Conservation (phyloP, 768 basidiomycete species). For the Tulasnella sp. region DNA sequence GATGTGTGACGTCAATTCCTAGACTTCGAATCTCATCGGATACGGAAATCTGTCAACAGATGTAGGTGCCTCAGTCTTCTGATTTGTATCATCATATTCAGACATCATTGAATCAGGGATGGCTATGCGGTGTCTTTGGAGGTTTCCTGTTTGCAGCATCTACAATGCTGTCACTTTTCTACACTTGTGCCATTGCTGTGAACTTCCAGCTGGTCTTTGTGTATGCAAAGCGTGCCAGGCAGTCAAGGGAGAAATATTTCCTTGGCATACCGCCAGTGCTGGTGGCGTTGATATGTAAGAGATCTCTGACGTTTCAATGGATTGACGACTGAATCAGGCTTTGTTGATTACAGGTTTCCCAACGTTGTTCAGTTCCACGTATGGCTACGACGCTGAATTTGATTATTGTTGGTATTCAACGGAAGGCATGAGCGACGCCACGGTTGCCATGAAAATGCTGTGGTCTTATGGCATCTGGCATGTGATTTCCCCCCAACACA, state of each 20-base stretch:
- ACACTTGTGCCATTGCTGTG: conserved; percentile 6
- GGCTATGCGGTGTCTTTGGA: conserved; percentile 11
- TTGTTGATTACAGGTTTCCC: conserved; percentile 4
- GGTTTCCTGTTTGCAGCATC: conserved; percentile 12
- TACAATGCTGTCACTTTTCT: conserved; percentile 11
- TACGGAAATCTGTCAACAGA: conserved; percentile 11
- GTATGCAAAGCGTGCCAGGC: conserved; percentile 10
- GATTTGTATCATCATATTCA: no score
- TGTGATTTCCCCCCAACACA: neutral
- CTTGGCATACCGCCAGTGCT: conserved; percentile 7
- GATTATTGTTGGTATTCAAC: conserved; percentile 12
- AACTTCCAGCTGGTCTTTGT: conserved; percentile 14
- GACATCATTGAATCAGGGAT: no score
- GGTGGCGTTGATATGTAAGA: conserved; percentile 5
- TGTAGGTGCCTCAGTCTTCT: no score
- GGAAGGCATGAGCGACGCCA: neutral
- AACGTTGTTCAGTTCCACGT: neutral
- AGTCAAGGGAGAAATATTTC: conserved; percentile 12
- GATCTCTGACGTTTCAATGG: neutral
- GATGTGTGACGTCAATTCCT: neutral
- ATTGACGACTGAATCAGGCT: no score
- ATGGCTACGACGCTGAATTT: conserved; percentile 11
- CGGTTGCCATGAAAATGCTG: conserved; percentile 6
- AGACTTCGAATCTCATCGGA: conserved; percentile 11
- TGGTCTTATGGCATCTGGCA: conserved; percentile 10